Evolutionary conservation across 2,329 filamentous ascomycete species (phyloP).

Genomic region (Colletotrichum noveboracense): DNA sequence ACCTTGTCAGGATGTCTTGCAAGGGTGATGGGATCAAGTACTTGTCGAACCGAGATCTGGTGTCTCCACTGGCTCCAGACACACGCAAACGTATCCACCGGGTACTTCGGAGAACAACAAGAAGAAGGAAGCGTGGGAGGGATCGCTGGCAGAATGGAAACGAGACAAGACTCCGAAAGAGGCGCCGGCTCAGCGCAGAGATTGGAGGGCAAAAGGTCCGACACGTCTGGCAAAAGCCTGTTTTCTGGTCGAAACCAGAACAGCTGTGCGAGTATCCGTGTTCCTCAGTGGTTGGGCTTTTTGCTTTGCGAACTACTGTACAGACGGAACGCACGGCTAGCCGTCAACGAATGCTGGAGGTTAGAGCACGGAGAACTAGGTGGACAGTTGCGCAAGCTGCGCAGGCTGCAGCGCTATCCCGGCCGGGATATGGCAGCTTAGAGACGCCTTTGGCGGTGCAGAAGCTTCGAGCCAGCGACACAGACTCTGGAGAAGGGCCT

Average conservation of each 20-base stretch:
- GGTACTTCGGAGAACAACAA: slow-evolving; percentile 5
- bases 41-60: slow-evolving; percentile 16
- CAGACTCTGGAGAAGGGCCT: background rate
- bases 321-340: slow-evolving; percentile 18
- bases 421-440: background rate
- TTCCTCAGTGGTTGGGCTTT: background rate
- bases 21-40: slow-evolving; percentile 12
- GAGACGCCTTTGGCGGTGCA: background rate
- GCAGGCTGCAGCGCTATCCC: background rate
- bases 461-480: background rate
- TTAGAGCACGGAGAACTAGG: background rate
- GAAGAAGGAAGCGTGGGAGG: background rate
- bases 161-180: slow-evolving; percentile 10
- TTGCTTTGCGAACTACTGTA: background rate
- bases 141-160: background rate
- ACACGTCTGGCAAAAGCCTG: slow-evolving; percentile 14
- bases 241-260: slow-evolving; percentile 11
- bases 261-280: slow-evolving; percentile 9
- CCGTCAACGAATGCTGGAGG: background rate
- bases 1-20: slow-evolving; percentile 7
- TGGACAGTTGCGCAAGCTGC: background rate
- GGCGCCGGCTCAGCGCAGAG: background rate
- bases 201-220: slow-evolving; percentile 13
- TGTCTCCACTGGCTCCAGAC: slow-evolving; percentile 14
- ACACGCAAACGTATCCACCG: slow-evolving; percentile 11